Evolutionary conservation across 2,329 filamentous ascomycete species (phyloP).

Genomic region (Grosmannia serpens): DNA sequence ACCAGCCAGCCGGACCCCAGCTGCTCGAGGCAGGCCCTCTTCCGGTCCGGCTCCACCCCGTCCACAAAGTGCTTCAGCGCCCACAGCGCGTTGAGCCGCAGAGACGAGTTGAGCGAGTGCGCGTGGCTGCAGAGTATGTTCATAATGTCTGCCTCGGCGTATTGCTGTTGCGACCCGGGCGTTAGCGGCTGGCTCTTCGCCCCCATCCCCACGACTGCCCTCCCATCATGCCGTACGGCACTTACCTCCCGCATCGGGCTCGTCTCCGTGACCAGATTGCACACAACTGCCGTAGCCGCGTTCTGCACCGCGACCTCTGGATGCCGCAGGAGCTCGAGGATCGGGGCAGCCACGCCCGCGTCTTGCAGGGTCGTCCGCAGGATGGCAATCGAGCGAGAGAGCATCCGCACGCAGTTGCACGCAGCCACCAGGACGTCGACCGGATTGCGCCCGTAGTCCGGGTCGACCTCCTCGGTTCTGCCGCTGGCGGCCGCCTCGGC

Average conservation of each 20-base stretch:
- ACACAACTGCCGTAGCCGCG: conserved; percentile 72
- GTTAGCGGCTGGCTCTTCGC: neutral
- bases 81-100: conserved; percentile 83
- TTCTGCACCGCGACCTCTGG: conserved; percentile 69
- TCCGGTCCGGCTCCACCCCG: conserved; percentile 57
- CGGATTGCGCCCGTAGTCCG: conserved; percentile 61
- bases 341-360: conserved; percentile 64
- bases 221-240: no score
- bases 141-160: conserved; percentile 64
- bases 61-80: conserved; percentile 83
- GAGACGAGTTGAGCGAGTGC: conserved; percentile 63
- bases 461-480: conserved; percentile 18
- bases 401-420: conserved; percentile 67
- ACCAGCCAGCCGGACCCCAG: conserved; percentile 72
- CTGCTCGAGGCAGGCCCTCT: conserved; percentile 66
- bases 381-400: conserved; percentile 75
- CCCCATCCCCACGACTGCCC: neutral
- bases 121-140: conserved; percentile 73
- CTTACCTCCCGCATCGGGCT: conserved; percentile 83
- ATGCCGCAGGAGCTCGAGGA: conserved; percentile 66
- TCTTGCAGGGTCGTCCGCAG: conserved; percentile 82
- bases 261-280: conserved; percentile 77
- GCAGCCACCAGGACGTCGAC: conserved; percentile 70
- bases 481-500: conserved; percentile 14
- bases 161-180: conserved; percentile 46